phyloP scores from a whole-genome alignment of 176 grass and related monocot species.

The Carex parvula region DNA sequence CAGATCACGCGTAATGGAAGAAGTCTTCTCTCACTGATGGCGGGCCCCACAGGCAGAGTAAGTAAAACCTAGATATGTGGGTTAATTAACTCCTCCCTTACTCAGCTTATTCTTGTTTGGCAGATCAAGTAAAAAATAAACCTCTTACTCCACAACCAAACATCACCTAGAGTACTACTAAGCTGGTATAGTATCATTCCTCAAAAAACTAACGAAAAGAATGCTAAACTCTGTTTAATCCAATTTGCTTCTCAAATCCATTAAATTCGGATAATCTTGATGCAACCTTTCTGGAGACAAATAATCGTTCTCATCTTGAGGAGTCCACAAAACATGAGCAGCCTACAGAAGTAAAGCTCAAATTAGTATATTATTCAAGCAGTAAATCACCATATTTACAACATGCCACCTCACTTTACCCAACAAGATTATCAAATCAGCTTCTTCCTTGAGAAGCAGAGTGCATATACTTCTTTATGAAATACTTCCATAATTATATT shows the following conservation, averaged over 20 bases:
- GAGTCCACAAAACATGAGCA: slow-evolving; percentile 23
- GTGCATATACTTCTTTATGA: background rate
- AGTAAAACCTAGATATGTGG: too few species aligned
- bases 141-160: background rate
- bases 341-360: slow-evolving; percentile 3
- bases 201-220: background rate
- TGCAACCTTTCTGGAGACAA: slow-evolving; percentile 4
- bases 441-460: background rate
- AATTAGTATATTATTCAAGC: background rate
- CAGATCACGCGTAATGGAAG: too few species aligned
- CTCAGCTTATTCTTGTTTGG: too few species aligned
- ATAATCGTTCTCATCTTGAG: slow-evolving; percentile 14
- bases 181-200: background rate
- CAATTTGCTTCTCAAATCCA: background rate
- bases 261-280: slow-evolving; percentile 12
- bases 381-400: background rate
- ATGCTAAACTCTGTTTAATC: background rate
- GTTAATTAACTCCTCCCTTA: too few species aligned
- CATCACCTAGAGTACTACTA: background rate
- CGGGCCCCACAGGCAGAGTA: too few species aligned
- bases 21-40: too few species aligned
- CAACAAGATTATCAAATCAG: background rate
- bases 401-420: background rate
- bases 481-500: background rate
- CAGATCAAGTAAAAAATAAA: too few species aligned